phyloP scores from a whole-genome alignment of 768 basidiomycete genomes.

The Mycena indigotica region DNA sequence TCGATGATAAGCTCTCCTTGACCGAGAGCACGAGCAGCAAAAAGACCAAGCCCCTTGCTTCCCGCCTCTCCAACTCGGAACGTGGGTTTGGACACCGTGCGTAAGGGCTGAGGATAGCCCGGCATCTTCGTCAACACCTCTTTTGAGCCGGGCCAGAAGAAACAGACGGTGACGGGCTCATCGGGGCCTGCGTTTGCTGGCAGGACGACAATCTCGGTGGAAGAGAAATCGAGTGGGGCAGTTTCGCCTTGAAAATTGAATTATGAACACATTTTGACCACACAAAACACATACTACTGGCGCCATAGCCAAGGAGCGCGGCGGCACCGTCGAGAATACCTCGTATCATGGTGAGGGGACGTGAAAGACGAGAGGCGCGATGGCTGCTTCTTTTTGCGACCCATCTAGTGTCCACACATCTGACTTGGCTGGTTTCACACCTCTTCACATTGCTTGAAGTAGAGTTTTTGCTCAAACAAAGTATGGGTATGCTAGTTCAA shows the following conservation, averaged over 20 bases:
- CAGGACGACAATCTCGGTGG: background rate
- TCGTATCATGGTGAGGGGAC: background rate
- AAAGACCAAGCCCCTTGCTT: conserved; percentile 19
- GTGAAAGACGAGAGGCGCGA: no score
- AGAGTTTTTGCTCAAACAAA: no score
- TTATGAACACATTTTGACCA: background rate
- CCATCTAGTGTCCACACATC: no score
- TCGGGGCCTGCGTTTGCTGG: background rate
- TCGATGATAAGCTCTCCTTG: conserved; percentile 19
- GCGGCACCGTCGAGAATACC: background rate
- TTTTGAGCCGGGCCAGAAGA: background rate
- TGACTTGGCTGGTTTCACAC: no score
- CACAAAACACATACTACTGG: background rate
- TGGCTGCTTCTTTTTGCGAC: no score
- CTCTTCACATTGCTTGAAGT: no score
- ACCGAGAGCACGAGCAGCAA: conserved; percentile 12
- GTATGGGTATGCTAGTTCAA: no score
- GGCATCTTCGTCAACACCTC: background rate
- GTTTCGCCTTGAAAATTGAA: background rate
- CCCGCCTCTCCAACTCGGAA: conserved; percentile 3
- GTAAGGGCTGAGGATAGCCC: background rate
- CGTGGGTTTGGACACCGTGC: background rate
- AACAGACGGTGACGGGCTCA: background rate
- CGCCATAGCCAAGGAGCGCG: background rate
- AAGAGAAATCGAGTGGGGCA: background rate